phyloP scores from a whole-genome alignment of 106 monocot genomes.

The Gastrodia elata region DNA sequence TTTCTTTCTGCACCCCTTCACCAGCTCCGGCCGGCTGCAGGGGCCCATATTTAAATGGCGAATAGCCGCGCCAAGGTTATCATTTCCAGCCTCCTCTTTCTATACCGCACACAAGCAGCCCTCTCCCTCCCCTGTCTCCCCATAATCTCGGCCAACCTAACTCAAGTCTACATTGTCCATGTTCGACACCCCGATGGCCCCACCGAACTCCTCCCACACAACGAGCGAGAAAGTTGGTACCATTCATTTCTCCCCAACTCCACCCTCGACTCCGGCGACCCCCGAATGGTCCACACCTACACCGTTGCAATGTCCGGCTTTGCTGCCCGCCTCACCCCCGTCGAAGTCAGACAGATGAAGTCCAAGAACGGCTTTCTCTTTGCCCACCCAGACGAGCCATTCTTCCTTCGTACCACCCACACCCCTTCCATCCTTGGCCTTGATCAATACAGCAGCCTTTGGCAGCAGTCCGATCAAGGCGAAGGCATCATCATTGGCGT shows the following conservation, averaged over 20 bases:
- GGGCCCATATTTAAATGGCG: too few relatives aligned
- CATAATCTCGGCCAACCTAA: not conserved
- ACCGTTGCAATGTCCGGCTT: conserved; percentile 12
- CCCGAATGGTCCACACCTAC: conserved; percentile 14
- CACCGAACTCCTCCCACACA: not conserved
- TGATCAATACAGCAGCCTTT: not conserved
- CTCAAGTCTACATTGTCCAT: conserved; percentile 6
- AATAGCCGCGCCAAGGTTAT: not conserved
- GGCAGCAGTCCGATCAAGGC: conserved; percentile 20
- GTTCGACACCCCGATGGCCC: not conserved
- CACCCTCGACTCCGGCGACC: not conserved
- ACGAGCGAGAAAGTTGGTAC: conserved; percentile 3
- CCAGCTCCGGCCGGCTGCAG: not conserved
- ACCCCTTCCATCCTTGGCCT: conserved; percentile 13
- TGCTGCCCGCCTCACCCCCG: conserved; percentile 14
- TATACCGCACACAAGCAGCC: not conserved
- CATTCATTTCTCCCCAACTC: conserved; percentile 1
- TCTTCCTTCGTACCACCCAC: conserved; percentile 16
- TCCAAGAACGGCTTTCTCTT: conserved; percentile 9
- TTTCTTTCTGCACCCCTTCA: too few relatives aligned
- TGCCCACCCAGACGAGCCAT: not conserved
- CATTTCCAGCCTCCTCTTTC: not conserved
- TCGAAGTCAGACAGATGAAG: not conserved
- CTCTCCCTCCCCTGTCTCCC: not conserved
- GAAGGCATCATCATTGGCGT: conserved; percentile 45